phyloP scores from a whole-genome alignment of 2,329 filamentous ascomycete genomes.

The Blastomyces percursus region DNA sequence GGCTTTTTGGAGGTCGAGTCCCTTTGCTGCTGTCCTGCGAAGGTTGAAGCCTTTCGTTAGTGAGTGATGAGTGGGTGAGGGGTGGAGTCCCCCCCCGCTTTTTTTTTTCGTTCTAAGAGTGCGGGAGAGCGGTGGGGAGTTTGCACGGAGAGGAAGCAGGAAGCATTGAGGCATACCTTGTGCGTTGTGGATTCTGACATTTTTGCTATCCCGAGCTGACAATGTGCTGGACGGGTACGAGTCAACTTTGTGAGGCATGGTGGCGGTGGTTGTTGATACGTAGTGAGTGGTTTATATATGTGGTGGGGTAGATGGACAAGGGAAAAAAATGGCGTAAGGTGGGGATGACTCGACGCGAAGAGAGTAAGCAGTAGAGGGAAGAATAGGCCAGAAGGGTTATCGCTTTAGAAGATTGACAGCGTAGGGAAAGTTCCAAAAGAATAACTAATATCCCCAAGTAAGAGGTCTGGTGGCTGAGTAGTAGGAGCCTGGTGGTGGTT shows the following conservation, averaged over 20 bases:
- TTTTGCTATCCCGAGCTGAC: slow-evolving; percentile 3
- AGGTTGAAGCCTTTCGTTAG: slow-evolving; percentile 4
- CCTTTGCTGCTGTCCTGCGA: slow-evolving; percentile 4
- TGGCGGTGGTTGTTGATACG: background rate
- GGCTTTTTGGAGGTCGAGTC: slow-evolving; percentile 3
- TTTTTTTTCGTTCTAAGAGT: background rate
- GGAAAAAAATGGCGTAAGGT: background rate
- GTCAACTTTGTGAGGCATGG: slow-evolving; percentile 15
- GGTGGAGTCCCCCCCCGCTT: background rate
- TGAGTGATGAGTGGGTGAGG: background rate
- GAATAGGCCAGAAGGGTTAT: background rate
- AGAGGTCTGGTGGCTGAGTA: background rate
- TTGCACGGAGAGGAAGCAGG: no score
- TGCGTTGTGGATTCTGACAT: slow-evolving; percentile 2
- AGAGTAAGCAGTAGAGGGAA: background rate
- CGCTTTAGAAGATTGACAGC: background rate
- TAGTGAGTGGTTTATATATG: background rate
- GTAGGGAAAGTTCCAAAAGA: background rate
- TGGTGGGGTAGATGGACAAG: background rate
- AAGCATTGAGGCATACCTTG: slow-evolving; percentile 7
- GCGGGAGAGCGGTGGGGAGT: background rate
- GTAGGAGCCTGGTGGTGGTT: background rate
- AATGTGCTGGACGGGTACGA: slow-evolving; percentile 10
- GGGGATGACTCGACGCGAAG: background rate
- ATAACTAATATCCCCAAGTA: slow-evolving; percentile 1